phyloP scores from a whole-genome alignment of 257 asterid genomes.

The Penstemon davidsonii region DNA sequence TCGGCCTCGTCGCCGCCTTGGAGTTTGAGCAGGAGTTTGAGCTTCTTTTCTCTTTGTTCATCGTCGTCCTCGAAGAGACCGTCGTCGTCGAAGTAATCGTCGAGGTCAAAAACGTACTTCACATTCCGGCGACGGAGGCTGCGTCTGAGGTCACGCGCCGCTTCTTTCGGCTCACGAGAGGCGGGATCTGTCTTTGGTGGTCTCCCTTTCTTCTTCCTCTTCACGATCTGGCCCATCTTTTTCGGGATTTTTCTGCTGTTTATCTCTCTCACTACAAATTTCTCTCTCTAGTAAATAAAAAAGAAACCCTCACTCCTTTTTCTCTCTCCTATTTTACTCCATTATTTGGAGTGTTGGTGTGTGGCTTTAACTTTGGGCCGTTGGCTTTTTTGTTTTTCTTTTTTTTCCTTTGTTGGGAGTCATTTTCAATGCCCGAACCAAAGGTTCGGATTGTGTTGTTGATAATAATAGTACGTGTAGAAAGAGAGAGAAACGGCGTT shows the following conservation, averaged over 20 bases:
- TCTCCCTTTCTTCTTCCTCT: slow-evolving; percentile 88
- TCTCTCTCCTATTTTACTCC: slow-evolving; percentile 74
- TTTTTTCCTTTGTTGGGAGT: slow-evolving; percentile 19
- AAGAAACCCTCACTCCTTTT: slow-evolving; percentile 27
- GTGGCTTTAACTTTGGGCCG: slow-evolving; percentile 31
- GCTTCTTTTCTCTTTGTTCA: slow-evolving; percentile 80
- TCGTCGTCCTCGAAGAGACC: slow-evolving; percentile 76
- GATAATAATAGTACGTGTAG: slow-evolving; percentile 20
- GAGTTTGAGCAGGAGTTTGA: slow-evolving; percentile 63
- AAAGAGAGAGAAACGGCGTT: slow-evolving; percentile 39
- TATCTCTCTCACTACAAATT: slow-evolving; percentile 42
- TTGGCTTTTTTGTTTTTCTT: slow-evolving; percentile 40
- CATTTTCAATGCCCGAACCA: slow-evolving; percentile 40
- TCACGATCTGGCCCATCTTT: slow-evolving; percentile 91
- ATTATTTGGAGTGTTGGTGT: slow-evolving; percentile 34
- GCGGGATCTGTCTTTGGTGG: slow-evolving; percentile 74
- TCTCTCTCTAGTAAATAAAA: slow-evolving; percentile 35
- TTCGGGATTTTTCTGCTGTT: slow-evolving; percentile 37
- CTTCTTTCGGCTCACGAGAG: slow-evolving; percentile 27
- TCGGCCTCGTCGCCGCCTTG: slow-evolving; percentile 36
- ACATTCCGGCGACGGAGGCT: slow-evolving; percentile 89
- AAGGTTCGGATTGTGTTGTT: slow-evolving; percentile 33
- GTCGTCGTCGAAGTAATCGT: slow-evolving; percentile 93
- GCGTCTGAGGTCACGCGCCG: slow-evolving; percentile 70
- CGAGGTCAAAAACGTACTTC: slow-evolving; percentile 86